Evolutionary conservation across 495 filamentous ascomycete genomes (phyloP).

Genomic region (Amphirosellinia nigrospora): DNA sequence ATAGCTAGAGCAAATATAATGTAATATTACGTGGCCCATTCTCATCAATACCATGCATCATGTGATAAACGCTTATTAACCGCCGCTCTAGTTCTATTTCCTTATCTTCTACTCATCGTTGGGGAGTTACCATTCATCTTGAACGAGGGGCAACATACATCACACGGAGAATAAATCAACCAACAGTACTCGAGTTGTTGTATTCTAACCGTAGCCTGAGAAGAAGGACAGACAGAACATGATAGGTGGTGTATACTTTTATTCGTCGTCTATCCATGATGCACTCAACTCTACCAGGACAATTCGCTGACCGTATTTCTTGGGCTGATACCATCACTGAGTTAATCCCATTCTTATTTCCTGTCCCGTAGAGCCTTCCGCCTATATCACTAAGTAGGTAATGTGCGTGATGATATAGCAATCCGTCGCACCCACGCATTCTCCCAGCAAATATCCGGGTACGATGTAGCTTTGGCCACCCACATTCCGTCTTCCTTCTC

Average conservation of each 20-base stretch:
- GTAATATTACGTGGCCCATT: not conserved
- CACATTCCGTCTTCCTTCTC: not conserved
- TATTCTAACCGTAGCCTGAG: not conserved
- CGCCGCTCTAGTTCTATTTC: not conserved
- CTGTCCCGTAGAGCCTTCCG: not conserved
- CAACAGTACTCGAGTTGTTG: not conserved
- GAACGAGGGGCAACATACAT: not conserved
- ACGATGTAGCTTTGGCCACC: not conserved
- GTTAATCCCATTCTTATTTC: not conserved
- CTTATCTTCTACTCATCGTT: not conserved
- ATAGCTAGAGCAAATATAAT: not conserved
- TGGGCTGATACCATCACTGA: not conserved
- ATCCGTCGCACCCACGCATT: not conserved
- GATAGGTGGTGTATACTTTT: not conserved
- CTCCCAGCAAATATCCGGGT: not conserved
- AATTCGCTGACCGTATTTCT: not conserved
- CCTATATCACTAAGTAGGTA: not conserved
- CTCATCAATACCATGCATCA: not conserved
- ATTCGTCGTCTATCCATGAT: conserved; percentile 3
- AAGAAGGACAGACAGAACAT: not conserved
- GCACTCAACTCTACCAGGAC: not conserved
- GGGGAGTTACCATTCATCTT: not conserved
- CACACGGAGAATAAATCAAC: not conserved
- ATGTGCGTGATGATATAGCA: not conserved
- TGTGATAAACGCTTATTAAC: not conserved